Evolutionary conservation across 805 yeast genomes (phyloP).

Genomic region (Metschnikowia gelsemii): DNA sequence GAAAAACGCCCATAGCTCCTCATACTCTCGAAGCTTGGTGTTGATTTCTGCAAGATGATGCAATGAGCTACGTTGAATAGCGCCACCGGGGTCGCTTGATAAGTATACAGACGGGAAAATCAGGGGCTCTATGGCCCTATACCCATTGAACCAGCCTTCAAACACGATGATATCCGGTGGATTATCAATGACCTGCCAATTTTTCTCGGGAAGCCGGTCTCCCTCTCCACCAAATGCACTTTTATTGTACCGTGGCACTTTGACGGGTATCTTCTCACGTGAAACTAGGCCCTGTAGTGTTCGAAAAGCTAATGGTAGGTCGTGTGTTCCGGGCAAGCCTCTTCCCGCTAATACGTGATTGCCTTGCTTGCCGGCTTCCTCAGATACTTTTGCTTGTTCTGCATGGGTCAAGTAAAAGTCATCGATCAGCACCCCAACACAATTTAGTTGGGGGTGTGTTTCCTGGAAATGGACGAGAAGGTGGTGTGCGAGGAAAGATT

Average conservation of each 20-base stretch:
- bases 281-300: constrained; percentile 36
- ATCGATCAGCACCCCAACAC: constrained; percentile 69
- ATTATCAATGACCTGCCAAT: constrained; percentile 36
- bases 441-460: constrained; percentile 35
- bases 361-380: constrained; percentile 19
- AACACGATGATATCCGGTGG: constrained; percentile 67
- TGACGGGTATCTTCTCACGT: constrained; percentile 15
- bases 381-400: constrained; percentile 53
- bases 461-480: constrained; percentile 35
- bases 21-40: constrained; percentile 49
- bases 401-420: constrained; percentile 74
- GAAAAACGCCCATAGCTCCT: constrained; percentile 53
- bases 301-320: constrained; percentile 45
- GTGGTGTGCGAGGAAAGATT: constrained; percentile 53
- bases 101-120: constrained; percentile 24
- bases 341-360: constrained; percentile 70
- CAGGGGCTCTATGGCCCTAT: constrained; percentile 32
- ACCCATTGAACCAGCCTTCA: constrained; percentile 97
- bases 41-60: constrained; percentile 48
- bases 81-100: constrained; percentile 19
- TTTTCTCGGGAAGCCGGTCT: constrained; percentile 51
- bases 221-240: constrained; percentile 72
- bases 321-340: constrained; percentile 96
- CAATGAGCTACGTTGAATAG: constrained; percentile 24
- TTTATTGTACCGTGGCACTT: constrained; percentile 77